Percentiles rank a stretch among this genome's conserved stretches.
Conservation (phyloP, 768 basidiomycete species). For the Psilocybe tampanensis region DNA sequence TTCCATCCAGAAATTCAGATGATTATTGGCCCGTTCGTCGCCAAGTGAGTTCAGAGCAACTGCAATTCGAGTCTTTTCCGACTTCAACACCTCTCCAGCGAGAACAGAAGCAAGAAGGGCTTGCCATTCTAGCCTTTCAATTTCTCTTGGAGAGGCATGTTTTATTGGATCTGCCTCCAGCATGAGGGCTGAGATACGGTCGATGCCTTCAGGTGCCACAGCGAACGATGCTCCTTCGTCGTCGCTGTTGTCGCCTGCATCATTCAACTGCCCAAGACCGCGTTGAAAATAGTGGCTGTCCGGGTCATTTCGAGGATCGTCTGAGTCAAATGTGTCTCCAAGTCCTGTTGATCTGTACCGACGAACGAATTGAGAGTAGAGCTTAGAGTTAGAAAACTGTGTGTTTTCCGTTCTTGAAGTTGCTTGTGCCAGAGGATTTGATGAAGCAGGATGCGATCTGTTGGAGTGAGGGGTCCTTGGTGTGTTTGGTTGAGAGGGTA, state of each 20-base stretch:
- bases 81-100: slow-evolving; percentile 90
- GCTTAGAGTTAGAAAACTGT: slow-evolving; percentile 58
- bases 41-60: slow-evolving; percentile 70
- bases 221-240: slow-evolving; percentile 64
- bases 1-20: slow-evolving; percentile 84
- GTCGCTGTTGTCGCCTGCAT: slow-evolving; percentile 74
- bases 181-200: slow-evolving; percentile 52
- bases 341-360: slow-evolving; percentile 67
- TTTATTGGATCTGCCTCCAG: slow-evolving; percentile 66
- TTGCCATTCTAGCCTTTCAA: slow-evolving; percentile 93
- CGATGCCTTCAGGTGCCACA: slow-evolving; percentile 38
- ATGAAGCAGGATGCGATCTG: slow-evolving; percentile 30
- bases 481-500: slow-evolving; percentile 27
- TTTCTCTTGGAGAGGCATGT: slow-evolving; percentile 72
- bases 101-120: slow-evolving; percentile 93
- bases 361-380: slow-evolving; percentile 80
- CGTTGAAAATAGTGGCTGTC: slow-evolving; percentile 82
- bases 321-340: slow-evolving; percentile 44
- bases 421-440: slow-evolving; percentile 21
- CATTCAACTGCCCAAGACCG: slow-evolving; percentile 65
- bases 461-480: slow-evolving; percentile 28
- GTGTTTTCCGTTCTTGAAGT: slow-evolving; percentile 21
- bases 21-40: slow-evolving; percentile 69
- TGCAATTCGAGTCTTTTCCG: slow-evolving; percentile 92
- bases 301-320: slow-evolving; percentile 78